Percentiles rank a stretch among this genome's conserved stretches.
Evolutionary conservation across 768 basidiomycete species (phyloP).

Genomic region (Amanita pallidorosea): DNA sequence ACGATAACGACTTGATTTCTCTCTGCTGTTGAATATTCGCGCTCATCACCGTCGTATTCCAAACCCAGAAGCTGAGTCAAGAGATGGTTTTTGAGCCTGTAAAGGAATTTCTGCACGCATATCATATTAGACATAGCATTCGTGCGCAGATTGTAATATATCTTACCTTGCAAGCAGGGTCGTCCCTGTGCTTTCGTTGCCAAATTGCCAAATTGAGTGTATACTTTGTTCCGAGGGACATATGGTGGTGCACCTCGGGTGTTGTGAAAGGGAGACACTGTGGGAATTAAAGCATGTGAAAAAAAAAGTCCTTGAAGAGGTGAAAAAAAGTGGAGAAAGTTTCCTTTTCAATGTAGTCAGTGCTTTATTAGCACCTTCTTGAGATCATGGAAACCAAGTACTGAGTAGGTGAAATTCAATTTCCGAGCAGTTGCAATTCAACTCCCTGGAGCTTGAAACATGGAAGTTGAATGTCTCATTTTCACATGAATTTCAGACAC

Average conservation of each 20-base stretch:
- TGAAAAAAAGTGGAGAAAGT: too few relatives aligned
- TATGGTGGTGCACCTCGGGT: slow-evolving; percentile 4
- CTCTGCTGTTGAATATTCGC: slow-evolving; percentile 9
- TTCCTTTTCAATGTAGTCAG: too few relatives aligned
- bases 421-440: too few relatives aligned
- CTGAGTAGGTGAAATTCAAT: too few relatives aligned
- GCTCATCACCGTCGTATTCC: slow-evolving; percentile 8
- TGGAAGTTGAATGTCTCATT: too few relatives aligned
- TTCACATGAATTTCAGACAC: too few relatives aligned
- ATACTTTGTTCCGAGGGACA: too few relatives aligned
- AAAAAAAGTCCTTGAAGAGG: too few relatives aligned
- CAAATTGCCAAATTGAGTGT: background rate
- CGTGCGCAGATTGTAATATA: slow-evolving; percentile 6
- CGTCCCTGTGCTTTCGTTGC: background rate
- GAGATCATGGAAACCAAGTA: too few relatives aligned
- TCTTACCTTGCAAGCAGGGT: slow-evolving; percentile 1
- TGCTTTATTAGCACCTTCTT: too few relatives aligned
- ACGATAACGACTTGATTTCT: slow-evolving; percentile 11
- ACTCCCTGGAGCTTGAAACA: too few relatives aligned
- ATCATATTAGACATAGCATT: background rate
- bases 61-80: slow-evolving; percentile 10
- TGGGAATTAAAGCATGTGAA: too few relatives aligned
- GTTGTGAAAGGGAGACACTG: slow-evolving; percentile 9
- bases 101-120: slow-evolving; percentile 10
- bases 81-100: slow-evolving; percentile 15